Evolutionary conservation across 2,329 filamentous ascomycete genomes (phyloP).

Genomic region (Neurospora sp.): DNA sequence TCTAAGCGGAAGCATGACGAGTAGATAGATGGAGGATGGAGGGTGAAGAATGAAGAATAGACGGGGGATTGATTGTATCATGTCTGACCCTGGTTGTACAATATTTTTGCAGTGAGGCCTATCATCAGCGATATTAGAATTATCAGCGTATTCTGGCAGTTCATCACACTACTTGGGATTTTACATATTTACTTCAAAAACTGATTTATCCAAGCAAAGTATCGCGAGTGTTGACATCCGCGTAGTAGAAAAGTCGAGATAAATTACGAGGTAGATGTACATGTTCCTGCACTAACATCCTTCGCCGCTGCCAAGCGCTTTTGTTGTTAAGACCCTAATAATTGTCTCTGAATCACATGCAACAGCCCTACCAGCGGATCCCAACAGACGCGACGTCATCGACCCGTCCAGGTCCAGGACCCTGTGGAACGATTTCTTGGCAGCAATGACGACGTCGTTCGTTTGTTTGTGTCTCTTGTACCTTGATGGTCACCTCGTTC

Average conservation of each 20-base stretch:
- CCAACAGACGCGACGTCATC: conserved; percentile 3
- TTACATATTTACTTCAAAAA: not conserved
- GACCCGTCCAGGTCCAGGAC: not conserved
- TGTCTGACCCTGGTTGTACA: not conserved
- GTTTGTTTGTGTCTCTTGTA: not conserved
- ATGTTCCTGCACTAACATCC: not conserved
- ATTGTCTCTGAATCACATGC: conserved; percentile 1
- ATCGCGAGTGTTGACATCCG: not conserved
- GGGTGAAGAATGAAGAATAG: not conserved
- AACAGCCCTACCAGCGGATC: not conserved
- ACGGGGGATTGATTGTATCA: not conserved
- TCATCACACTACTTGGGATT: not conserved
- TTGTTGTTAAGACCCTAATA: not conserved
- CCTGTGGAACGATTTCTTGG: not conserved
- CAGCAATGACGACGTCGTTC: not conserved
- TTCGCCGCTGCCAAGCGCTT: not conserved
- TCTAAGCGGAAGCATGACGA: not conserved
- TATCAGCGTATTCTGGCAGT: not conserved
- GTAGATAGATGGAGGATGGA: conserved; percentile 6
- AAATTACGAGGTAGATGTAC: not conserved
- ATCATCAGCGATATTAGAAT: not conserved
- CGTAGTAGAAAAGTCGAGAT: too few relatives aligned
- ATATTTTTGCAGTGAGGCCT: not conserved
- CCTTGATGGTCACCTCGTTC: not conserved
- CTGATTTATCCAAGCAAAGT: not conserved